Evolutionary conservation across 768 basidiomycete genomes (phyloP), one percentile per base, ranked within the genome.

Genomic region (Leccinellum rugosiceps): DNA sequence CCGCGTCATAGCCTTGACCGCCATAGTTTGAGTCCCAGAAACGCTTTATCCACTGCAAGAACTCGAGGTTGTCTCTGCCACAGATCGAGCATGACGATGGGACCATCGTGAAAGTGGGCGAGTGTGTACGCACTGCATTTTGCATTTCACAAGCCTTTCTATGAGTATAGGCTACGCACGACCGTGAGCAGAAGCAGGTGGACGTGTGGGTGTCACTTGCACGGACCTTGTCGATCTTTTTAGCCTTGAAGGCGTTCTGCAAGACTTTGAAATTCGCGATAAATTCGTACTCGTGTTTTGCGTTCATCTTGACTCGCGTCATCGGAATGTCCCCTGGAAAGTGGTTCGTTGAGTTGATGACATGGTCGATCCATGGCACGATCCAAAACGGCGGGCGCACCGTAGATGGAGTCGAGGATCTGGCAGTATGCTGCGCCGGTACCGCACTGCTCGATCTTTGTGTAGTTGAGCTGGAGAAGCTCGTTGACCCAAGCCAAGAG

Each of bases 261-360:
- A 99, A 77, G 69, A 98, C 82, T 75, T 98, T 98, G 82, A 85
- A 98, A 77, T 99, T 99, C 26, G 85, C 89, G 54, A 98, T 75
- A 69, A 85, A 98, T 74, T 98, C 96, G 77, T 97, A 98, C 71
- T 97, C 92, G 68, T 92, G 91, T 77, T 86, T 94, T 45, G 97
- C 94, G 72, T 87, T 87, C 85, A 98, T 92, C 80, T 98, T 98
- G 65, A 99, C 95, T 60, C 89, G 83, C 34, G 75, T 65, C 92
- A 98, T 93, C 13, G 94, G 94, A 0, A 97, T 60, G 75, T 98
- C 92, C 64, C 89, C 94, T 96, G 67, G 10, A 53, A 25, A 58
- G 53, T 14, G 45, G 54, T 58, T 55, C 9, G 49, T 64, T 52
- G 56, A 52, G 57, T 58, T 38, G 50, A 53, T 53, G 38, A 34